Conservation (phyloP, 2,329 filamentous ascomycete genomes). For the Colletotrichum musicola region DNA sequence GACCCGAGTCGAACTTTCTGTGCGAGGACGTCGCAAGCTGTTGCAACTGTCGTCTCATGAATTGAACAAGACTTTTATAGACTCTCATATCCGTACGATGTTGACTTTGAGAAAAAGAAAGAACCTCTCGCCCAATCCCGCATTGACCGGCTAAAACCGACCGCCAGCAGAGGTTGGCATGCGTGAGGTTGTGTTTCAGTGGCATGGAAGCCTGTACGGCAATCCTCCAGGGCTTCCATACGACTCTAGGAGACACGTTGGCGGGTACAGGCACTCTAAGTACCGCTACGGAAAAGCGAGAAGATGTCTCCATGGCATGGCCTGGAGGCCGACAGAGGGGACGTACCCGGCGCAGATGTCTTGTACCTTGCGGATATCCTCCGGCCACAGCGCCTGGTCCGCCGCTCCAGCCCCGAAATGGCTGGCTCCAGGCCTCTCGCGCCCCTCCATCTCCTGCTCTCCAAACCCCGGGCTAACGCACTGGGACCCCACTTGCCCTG, state of each 20-base stretch:
- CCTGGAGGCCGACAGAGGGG: not conserved
- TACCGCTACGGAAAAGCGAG: not conserved
- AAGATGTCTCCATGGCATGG: not conserved
- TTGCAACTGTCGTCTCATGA: not conserved
- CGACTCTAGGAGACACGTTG: not conserved
- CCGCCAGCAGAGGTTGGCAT: not conserved
- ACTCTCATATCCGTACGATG: not conserved
- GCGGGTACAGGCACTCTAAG: not conserved
- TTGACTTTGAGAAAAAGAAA: not conserved
- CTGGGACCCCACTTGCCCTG: slow-evolving; percentile 15
- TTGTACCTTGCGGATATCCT: slow-evolving; percentile 8
- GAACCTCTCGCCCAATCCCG: not conserved
- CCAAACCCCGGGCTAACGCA: slow-evolving; percentile 16
- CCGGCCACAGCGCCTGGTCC: not conserved
- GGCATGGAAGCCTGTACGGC: not conserved
- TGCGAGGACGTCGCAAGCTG: not conserved
- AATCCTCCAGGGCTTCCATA: not conserved
- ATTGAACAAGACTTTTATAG: not conserved
- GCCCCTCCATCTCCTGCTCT: slow-evolving; percentile 23
- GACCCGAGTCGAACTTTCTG: not conserved
- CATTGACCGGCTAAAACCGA: slow-evolving; percentile 13
- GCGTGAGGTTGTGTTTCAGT: slow-evolving; percentile 13
- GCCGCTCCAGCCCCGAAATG: slow-evolving; percentile 10
- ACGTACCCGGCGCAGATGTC: not conserved
- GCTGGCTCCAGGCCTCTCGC: slow-evolving; percentile 17